Evolutionary conservation across 2,329 filamentous ascomycete genomes (phyloP), one percentile per base, ranked within the genome.

Genomic region (Epichloe coenophiala): DNA sequence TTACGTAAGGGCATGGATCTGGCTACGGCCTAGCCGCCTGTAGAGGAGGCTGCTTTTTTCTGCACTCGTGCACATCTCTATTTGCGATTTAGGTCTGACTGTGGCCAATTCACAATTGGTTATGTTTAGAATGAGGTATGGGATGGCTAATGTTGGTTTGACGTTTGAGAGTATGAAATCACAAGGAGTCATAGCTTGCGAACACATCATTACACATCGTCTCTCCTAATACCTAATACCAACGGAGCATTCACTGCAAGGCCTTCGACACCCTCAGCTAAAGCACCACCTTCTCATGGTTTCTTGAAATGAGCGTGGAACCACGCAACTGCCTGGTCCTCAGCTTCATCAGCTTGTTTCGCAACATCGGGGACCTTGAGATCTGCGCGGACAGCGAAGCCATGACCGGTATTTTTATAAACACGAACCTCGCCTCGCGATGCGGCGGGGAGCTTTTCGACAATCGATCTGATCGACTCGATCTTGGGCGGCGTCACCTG

Each of bases 401-500:
- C 71, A 55, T 74, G 70, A 1, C 63, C 63, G 13, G 64, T 64
- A 12, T 65, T 63, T 9, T 64, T 53, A 54, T 72, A 71, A 4
- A 71, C 48, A 2, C 54, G 53, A 5, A 68, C 55, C 54, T 71
- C 70, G 11, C 69, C 65, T 48, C 60, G 60, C n/a, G 58, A 54
- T 3, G 53, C 54, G 9, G 59, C 61, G 4, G 60, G 54, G 54
- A 67, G 65, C 17, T 59, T 63, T 45, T 63, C 63, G 23, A 74
- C 57, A 9, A 67, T 60, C 0, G 56, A 54, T 51, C 64, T 63
- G 43, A 71, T 63, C 50, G 57, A 48, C 38, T 63, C 61, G 8
- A 66, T 62, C 21, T 61, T 59, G 27, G 35, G 39, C 21, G 54
- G 48, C n/a, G 55, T 56, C 40, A 77, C 56, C 44, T 63, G 63